A percentile compares a stretch with the other conserved stretches of the same genome.
Conservation (phyloP, 2,329 filamentous ascomycete species). For the Hypoxylon sp. region DNA sequence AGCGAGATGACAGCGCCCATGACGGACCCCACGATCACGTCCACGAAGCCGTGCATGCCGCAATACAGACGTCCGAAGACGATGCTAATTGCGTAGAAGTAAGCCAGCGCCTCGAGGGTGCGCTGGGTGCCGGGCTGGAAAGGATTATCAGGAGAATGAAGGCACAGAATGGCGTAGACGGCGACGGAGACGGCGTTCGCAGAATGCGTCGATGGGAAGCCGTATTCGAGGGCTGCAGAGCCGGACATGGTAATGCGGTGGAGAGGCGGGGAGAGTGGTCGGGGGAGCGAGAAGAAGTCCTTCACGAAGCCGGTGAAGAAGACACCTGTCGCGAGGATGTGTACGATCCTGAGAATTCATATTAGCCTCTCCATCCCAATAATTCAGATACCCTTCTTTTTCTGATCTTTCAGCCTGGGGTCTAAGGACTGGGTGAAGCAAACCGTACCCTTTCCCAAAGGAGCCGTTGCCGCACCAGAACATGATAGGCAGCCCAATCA, state of each 20-base stretch:
- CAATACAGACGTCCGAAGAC: conserved; percentile 93
- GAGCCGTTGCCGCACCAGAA: conserved; percentile 95
- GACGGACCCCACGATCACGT: conserved; percentile 83
- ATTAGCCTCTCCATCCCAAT: conserved; percentile 23
- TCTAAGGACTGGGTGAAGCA: neutral
- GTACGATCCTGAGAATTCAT: conserved; percentile 68
- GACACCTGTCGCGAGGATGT: conserved; percentile 82
- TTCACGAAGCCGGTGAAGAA: conserved; percentile 95
- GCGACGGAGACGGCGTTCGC: conserved; percentile 97
- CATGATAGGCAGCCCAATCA: conserved; percentile 91
- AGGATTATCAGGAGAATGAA: conserved; percentile 74
- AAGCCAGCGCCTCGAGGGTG: conserved; percentile 75
- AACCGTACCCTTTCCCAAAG: conserved; percentile 84
- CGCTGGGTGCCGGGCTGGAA: conserved; percentile 70
- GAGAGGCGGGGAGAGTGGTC: conserved; percentile 90
- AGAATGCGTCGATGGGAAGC: conserved; percentile 96
- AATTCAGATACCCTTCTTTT: neutral
- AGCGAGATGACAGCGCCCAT: conserved; percentile 77
- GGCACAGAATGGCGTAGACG: conserved; percentile 80
- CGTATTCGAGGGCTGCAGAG: conserved; percentile 93
- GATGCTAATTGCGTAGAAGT: conserved; percentile 90
- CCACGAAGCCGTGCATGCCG: conserved; percentile 97
- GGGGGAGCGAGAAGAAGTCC: conserved; percentile 90
- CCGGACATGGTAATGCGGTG: conserved; percentile 98
- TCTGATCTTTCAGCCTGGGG: neutral